phyloP scores from a whole-genome alignment of 345 rosid species.

The Eucalyptus melliodora region DNA sequence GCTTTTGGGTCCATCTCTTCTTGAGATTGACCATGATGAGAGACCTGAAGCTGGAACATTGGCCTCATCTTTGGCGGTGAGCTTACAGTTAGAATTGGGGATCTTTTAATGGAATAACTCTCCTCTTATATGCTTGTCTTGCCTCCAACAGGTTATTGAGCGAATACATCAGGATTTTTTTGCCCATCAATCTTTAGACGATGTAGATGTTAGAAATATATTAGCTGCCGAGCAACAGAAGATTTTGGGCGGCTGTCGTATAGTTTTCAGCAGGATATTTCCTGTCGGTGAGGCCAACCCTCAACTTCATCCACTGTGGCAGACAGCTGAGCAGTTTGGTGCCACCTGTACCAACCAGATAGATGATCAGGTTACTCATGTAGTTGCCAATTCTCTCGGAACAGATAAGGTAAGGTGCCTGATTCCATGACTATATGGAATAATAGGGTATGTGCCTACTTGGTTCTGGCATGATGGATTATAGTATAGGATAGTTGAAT shows the following conservation, averaged over 20 bases:
- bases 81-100: conserved; percentile 1
- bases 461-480: neutral
- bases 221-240: conserved; percentile 77
- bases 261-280: conserved; percentile 85
- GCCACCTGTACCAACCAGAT: conserved; percentile 84
- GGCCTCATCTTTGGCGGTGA: conserved; percentile 89
- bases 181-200: conserved; percentile 55
- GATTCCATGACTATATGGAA: neutral
- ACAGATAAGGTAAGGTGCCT: conserved; percentile 71
- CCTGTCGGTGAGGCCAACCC: conserved; percentile 96
- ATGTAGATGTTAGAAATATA: conserved; percentile 83
- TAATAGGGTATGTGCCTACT: neutral
- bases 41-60: conserved; percentile 95
- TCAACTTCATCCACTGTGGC: conserved; percentile 92
- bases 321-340: conserved; percentile 96
- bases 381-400: conserved; percentile 89
- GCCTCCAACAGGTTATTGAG: conserved; percentile 65
- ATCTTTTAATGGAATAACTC: neutral
- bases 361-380: conserved; percentile 94
- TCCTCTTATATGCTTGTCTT: neutral
- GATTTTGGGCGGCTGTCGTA: conserved; percentile 77
- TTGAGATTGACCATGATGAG: conserved; percentile 94
- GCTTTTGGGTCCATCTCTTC: conserved; percentile 94
- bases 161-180: conserved; percentile 70
- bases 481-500: neutral